A percentile compares a stretch with the other conserved stretches of the same genome.
phyloP scores from a whole-genome alignment of 2,329 filamentous ascomycete genomes.

The Fusarium brevicatenulatum region DNA sequence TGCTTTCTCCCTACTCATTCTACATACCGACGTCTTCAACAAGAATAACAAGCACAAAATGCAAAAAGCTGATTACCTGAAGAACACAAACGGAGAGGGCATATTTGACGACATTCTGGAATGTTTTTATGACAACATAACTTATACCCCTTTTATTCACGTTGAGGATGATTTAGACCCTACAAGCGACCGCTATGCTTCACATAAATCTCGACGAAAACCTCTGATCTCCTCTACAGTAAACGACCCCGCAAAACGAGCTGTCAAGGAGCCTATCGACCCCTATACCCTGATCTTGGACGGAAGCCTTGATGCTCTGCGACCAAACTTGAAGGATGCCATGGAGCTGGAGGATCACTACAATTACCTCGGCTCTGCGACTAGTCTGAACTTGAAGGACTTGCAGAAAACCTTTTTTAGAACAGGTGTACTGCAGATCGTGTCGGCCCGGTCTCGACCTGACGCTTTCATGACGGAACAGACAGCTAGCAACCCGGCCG shows the following conservation, averaged over 20 bases:
- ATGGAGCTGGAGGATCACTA: slow-evolving; percentile 94
- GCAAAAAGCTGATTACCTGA: slow-evolving; percentile 94
- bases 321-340: slow-evolving; percentile 89
- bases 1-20: slow-evolving; percentile 93
- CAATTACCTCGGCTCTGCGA: slow-evolving; percentile 81
- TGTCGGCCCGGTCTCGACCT: slow-evolving; percentile 90
- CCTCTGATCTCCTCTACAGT: slow-evolving; percentile 73
- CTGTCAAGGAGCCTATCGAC: slow-evolving; percentile 86
- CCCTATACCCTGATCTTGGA: slow-evolving; percentile 96
- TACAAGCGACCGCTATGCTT: slow-evolving; percentile 76
- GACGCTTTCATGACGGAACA: slow-evolving; percentile 95
- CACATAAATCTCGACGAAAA: slow-evolving; percentile 77
- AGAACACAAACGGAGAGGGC: slow-evolving; percentile 90
- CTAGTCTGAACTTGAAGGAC: slow-evolving; percentile 80
- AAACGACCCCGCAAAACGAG: slow-evolving; percentile 63
- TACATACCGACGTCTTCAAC: slow-evolving; percentile 99
- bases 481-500: slow-evolving; percentile 83
- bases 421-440: slow-evolving; percentile 91
- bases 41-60: slow-evolving; percentile 99
- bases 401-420: slow-evolving; percentile 90
- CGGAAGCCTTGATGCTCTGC: slow-evolving; percentile 81
- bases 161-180: slow-evolving; percentile 91
- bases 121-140: slow-evolving; percentile 98
- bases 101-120: slow-evolving; percentile 94
- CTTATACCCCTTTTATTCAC: slow-evolving; percentile 97